Base-by-base conservation (phyloP, 1,139 yeast species). In the Diutina sp. region DNA sequence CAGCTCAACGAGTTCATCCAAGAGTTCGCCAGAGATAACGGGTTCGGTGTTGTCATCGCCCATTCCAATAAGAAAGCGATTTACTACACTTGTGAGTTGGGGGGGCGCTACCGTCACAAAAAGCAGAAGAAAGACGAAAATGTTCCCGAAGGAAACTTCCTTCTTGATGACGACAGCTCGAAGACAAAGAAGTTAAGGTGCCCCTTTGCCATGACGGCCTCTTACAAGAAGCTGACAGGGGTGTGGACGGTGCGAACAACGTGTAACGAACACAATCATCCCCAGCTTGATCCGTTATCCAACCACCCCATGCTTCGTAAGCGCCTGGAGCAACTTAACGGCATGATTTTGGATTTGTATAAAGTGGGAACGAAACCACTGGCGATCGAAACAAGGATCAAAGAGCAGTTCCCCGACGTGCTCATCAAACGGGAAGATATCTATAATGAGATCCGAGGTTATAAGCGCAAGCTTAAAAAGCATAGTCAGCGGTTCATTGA, bases 51-150 rank as follows among this genome's bases (percentile, higher is more conserved):
- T 52, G 84, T 80, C 32, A 80, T 80, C 66, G 83, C 84, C 46
- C 84, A 80, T 66, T 78, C 83, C 30, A 80, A 80, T 65, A 76
- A 74, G 60, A 80, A 80, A 65, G 84, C 84, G 48, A 80, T 80
- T 59, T 80, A 80, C 65, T 80, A 79, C 65, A 80, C 84, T n/a
- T 80, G 85, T 65, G 84, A 80, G 66, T 69, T 80, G 54, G 84
- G 84, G 51, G 84, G 84, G 29, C 71, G 79, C 51, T 80, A 80
- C 64, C 71, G 84, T 59, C 83, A 79, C 63, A 80, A 80, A 63
- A 77, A 78, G 66, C 59, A 58, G 55, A 61, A 60, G 54, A 60
- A 70, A 62, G 69, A 64, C 32, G 70, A 67, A 58, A 61, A 66
- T 58, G 35, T 32, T 29, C 52, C 52, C 6, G 16, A n/a, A 4